These are phyloP conservation scores for Crassisporium funariophilum DNA, from an alignment of 768 basidiomycete species.

Conservation along the genomic window DNA sequence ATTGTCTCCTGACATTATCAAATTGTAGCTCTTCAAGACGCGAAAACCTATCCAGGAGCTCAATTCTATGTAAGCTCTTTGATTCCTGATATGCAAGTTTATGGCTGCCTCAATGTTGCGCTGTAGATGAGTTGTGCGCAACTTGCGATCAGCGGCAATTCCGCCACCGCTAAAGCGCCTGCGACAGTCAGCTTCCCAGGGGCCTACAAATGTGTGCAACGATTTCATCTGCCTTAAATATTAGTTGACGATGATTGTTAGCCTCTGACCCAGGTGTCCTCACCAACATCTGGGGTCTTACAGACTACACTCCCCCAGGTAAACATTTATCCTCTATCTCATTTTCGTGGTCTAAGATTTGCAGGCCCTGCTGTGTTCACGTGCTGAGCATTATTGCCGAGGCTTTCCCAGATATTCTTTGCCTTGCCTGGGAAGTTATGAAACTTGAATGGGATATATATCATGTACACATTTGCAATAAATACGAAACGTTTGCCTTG, in stretches of 20 bases:
- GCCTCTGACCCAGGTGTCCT: constrained; percentile 45
- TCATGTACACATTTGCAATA: too few relatives aligned
- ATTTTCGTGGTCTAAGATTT: background rate
- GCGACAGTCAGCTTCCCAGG: constrained; percentile 48
- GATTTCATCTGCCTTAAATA: background rate
- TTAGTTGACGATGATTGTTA: background rate
- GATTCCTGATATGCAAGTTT: background rate
- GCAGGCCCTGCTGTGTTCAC: constrained; percentile 33
- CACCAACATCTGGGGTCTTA: constrained; percentile 39
- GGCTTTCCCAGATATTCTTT: too few relatives aligned
- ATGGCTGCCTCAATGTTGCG: background rate
- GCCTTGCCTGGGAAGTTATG: too few relatives aligned
- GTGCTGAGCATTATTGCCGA: constrained; percentile 19
- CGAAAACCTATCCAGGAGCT: constrained; percentile 49
- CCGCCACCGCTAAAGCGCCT: constrained; percentile 25
- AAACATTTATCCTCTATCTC: constrained; percentile 12
- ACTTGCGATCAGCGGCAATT: constrained; percentile 38
- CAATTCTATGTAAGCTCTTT: constrained; percentile 52
- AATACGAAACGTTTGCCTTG: too few relatives aligned
- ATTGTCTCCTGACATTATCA: background rate
- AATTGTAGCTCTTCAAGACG: constrained; percentile 10
- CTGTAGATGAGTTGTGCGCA: constrained; percentile 51
- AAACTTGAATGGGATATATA: too few relatives aligned
- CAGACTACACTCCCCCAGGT: constrained; percentile 41
- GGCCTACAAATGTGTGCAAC: constrained; percentile 38